A percentile compares a stretch with the other conserved stretches of the same genome.
Evolutionary conservation across 441 rosid species (phyloP).

Genomic region (Populus trichocarpa): DNA sequence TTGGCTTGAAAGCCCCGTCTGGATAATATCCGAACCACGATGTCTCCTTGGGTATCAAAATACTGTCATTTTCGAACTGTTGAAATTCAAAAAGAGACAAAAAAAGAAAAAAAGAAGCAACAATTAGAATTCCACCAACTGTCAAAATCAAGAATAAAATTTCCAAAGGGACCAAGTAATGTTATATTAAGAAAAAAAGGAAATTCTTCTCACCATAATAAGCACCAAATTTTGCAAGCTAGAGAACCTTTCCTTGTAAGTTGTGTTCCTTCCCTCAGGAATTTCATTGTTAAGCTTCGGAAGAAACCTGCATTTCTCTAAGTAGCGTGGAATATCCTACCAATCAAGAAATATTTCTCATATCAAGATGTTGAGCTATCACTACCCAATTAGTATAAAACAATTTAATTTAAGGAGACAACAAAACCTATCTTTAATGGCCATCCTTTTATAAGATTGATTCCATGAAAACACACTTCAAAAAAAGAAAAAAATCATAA

Average conservation of each 20-base stretch:
- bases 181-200: neutral
- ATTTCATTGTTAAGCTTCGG: conserved; percentile 85
- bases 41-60: conserved; percentile 82
- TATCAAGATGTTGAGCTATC: neutral
- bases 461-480: neutral
- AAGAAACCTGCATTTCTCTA: conserved; percentile 71
- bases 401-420: neutral
- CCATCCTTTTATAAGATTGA: neutral
- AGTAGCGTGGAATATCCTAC: conserved; percentile 55
- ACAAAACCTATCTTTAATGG: neutral
- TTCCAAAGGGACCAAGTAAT: neutral
- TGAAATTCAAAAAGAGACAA: too few relatives aligned
- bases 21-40: conserved; percentile 94
- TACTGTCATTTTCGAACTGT: conserved; percentile 70
- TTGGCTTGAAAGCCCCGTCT: conserved; percentile 58
- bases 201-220: conserved; percentile 58
- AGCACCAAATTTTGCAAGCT: conserved; percentile 80
- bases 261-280: conserved; percentile 55
- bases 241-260: conserved; percentile 61
- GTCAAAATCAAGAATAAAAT: neutral
- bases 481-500: neutral
- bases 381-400: neutral
- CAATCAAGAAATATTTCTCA: conserved; percentile 2
- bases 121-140: neutral
- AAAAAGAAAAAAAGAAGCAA: neutral